Evolutionary conservation across 2,329 filamentous ascomycete genomes (phyloP).

Genomic region (Xylaria polymorpha): DNA sequence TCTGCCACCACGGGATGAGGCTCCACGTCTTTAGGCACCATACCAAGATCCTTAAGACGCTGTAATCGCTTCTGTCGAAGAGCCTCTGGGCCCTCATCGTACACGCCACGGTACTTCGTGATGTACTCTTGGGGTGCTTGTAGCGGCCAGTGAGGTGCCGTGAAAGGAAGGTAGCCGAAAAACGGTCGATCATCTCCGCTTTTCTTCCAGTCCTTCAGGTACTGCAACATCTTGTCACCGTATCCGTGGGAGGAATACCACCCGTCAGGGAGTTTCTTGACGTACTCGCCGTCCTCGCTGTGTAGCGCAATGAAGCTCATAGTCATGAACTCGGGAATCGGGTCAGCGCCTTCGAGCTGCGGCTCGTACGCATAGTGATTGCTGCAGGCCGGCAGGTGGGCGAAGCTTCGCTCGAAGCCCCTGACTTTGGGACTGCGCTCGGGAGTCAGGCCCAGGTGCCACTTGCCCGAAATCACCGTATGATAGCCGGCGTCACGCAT

Average conservation of each 20-base stretch:
- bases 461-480: conserved; percentile 72
- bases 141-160: conserved; percentile 72
- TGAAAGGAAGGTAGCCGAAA: conserved; percentile 71
- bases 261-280: conserved; percentile 59
- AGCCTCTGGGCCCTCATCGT: conserved; percentile 69
- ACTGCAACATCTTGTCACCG: conserved; percentile 63
- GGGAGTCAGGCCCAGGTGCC: conserved; percentile 70
- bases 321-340: conserved; percentile 55
- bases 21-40: conserved; percentile 63
- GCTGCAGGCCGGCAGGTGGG: conserved; percentile 69
- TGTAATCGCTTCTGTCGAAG: conserved; percentile 65
- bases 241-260: conserved; percentile 67
- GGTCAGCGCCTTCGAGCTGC: conserved; percentile 52
- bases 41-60: conserved; percentile 66
- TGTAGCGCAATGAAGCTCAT: conserved; percentile 56
- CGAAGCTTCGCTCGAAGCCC: conserved; percentile 70
- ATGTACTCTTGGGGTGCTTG: conserved; percentile 67
- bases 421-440: conserved; percentile 66
- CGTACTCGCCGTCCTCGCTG: conserved; percentile 53
- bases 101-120: conserved; percentile 67
- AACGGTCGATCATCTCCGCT: conserved; percentile 58
- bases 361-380: conserved; percentile 67
- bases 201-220: conserved; percentile 60
- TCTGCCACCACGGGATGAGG: conserved; percentile 63
- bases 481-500: conserved; percentile 68